Conservation (phyloP, 495 filamentous ascomycete genomes). For the Penicillium ochrochloron region DNA sequence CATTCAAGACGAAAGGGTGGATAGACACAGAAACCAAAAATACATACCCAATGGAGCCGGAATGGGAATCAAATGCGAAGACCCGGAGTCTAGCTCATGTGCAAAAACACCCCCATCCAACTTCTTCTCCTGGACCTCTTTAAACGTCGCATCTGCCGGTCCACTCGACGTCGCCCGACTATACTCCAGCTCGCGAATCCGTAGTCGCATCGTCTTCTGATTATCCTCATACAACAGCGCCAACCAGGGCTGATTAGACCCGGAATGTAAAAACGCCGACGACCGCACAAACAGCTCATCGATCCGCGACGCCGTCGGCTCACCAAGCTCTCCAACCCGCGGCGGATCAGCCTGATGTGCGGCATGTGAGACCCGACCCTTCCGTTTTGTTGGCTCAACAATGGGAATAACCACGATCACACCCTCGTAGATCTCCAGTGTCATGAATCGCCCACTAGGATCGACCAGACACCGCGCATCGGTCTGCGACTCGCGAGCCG, state of each 20-base stretch:
- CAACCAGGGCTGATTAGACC: conserved; percentile 70
- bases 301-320: conserved; percentile 73
- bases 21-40: conserved; percentile 9
- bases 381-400: conserved; percentile 63
- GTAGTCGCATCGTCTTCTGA: conserved; percentile 64
- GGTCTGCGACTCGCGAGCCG: conserved; percentile 76
- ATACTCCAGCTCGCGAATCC: conserved; percentile 60
- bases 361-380: conserved; percentile 31
- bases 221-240: conserved; percentile 84
- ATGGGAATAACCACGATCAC: conserved; percentile 78
- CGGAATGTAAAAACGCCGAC: conserved; percentile 78
- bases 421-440: conserved; percentile 86
- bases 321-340: conserved; percentile 63
- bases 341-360: conserved; percentile 38
- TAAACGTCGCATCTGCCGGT: conserved; percentile 56
- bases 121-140: conserved; percentile 47
- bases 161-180: conserved; percentile 48
- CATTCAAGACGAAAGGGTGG: background rate
- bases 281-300: conserved; percentile 86
- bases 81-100: conserved; percentile 71
- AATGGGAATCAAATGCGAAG: conserved; percentile 84
- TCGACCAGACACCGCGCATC: conserved; percentile 80
- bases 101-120: conserved; percentile 40
- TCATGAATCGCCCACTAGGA: conserved; percentile 79
- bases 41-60: conserved; percentile 59